Evolutionary conservation across 306 rosid genomes (phyloP), one percentile per base, ranked within the genome.

Genomic region (Arachis stenosperma): DNA sequence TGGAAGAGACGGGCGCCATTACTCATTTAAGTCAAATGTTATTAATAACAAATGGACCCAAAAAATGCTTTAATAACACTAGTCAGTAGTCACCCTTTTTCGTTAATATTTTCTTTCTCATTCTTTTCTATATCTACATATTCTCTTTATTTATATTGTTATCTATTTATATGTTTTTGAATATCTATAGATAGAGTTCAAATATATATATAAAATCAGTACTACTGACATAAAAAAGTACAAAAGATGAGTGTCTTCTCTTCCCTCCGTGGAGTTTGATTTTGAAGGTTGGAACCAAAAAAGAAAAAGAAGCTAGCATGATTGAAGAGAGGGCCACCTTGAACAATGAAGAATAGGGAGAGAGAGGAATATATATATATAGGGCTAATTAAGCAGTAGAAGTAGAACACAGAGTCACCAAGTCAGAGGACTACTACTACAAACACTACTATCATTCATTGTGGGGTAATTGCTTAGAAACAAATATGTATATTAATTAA

Each of bases 11-110:
- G 7, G 43, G 9, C 67, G 63, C 44, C 51, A 48, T 40, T 2
- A 51, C 65, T 60, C 27, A 69, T 29, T 13, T n/a, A 61, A 53
- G 7, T 51, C 46, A 41, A 61, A 22, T 64, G 73, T 44, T 46
- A 44, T 54, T 44, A 70, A 78, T 63, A 71, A 36, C 22, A 44
- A 63, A 63, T 71, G 76, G 81, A 53, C 71, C 76, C 76, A 47
- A 52, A 52, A 52, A 52, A 22, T 5, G 54, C 54, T 11, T 48
- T 48, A 48, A 48, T 53, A 6, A 53, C 2, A 53, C 15, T 22
- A 22, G 27, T 22, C 27, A 22, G 27, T 22, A 22, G 30, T 2
- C 17, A 12, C 57, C 29, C 7, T 6, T n/a, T 52, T 14, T 8
- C 9, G 46, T 42, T 42, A 33, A 33, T 33, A 4, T 33, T 33